phyloP scores from a whole-genome alignment of 2,329 filamentous ascomycete species.

The Colletotrichum agaves region DNA sequence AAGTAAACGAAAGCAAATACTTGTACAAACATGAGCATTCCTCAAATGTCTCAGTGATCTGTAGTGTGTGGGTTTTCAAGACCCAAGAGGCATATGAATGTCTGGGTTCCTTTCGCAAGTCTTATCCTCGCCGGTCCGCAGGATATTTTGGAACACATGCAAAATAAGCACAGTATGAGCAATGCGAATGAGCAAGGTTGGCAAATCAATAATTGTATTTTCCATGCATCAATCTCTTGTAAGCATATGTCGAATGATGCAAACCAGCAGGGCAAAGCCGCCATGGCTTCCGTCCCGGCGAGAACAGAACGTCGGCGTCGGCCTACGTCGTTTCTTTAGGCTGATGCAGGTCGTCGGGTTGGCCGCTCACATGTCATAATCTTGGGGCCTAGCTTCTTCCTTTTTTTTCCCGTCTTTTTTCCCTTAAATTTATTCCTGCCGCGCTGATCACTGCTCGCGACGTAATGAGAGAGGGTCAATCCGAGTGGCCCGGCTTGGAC shows the following conservation, averaged over 20 bases:
- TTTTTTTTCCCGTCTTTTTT: not conserved
- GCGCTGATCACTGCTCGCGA: constrained; percentile 21
- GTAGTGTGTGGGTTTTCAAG: not conserved
- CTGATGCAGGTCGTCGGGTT: constrained; percentile 23
- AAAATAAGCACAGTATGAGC: not conserved
- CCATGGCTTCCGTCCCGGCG: too few relatives aligned
- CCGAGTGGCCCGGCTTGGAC: constrained; percentile 14
- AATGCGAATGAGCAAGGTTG: not conserved
- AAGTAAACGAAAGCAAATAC: not conserved
- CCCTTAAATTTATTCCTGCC: not conserved
- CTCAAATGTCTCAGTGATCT: constrained; percentile 2
- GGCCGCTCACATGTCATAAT: constrained; percentile 28
- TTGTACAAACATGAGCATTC: not conserved
- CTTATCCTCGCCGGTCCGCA: not conserved
- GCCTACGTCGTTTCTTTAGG: not conserved
- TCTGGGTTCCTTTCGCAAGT: not conserved
- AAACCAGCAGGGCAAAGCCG: too few relatives aligned
- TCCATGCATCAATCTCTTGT: not conserved
- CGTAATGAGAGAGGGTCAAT: constrained; percentile 29
- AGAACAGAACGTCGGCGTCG: not conserved
- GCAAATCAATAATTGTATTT: not conserved
- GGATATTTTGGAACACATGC: not conserved
- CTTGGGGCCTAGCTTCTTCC: not conserved
- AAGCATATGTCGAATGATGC: too few relatives aligned
- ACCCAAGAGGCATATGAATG: not conserved